These are phyloP conservation scores for Aspergillus coremiiformis DNA, from an alignment of 495 filamentous ascomycete genomes.

Conservation along the genomic window DNA sequence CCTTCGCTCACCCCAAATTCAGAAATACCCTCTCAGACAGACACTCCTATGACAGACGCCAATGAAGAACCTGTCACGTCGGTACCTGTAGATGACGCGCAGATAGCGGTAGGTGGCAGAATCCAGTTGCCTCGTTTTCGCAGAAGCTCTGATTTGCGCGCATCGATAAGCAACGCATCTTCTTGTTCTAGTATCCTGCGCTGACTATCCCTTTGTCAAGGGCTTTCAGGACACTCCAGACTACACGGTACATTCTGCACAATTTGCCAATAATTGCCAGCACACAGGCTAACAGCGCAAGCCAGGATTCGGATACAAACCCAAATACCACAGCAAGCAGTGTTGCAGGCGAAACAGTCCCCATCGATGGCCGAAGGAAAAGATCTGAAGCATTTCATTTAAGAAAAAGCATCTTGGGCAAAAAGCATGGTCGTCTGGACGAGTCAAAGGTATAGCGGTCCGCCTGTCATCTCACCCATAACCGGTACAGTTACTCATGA, in stretches of 20 bases:
- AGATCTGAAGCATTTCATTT: slow-evolving; percentile 78
- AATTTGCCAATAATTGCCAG: neutral
- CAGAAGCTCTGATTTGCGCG: neutral
- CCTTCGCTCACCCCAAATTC: slow-evolving; percentile 46
- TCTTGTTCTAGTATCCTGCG: neutral
- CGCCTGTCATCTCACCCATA: neutral
- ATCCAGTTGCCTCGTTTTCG: neutral
- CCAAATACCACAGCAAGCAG: slow-evolving; percentile 88
- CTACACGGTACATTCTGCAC: slow-evolving; percentile 50
- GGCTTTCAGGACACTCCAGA: slow-evolving; percentile 75
- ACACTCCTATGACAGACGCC: slow-evolving; percentile 54
- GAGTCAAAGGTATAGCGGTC: slow-evolving; percentile 69
- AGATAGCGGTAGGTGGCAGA: slow-evolving; percentile 34
- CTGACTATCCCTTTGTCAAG: slow-evolving; percentile 26
- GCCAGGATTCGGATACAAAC: slow-evolving; percentile 80
- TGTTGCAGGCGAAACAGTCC: slow-evolving; percentile 60
- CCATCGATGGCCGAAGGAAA: slow-evolving; percentile 71
- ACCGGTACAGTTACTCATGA: neutral
- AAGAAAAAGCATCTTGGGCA: slow-evolving; percentile 84
- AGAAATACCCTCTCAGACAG: slow-evolving; percentile 42
- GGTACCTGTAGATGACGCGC: slow-evolving; percentile 39
- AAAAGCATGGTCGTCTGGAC: slow-evolving; percentile 84
- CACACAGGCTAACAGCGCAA: slow-evolving; percentile 6
- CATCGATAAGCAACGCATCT: neutral
- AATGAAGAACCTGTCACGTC: slow-evolving; percentile 43